Evolutionary conservation across 2,329 filamentous ascomycete species (phyloP).

Genomic region (Bipolaris oryzae): DNA sequence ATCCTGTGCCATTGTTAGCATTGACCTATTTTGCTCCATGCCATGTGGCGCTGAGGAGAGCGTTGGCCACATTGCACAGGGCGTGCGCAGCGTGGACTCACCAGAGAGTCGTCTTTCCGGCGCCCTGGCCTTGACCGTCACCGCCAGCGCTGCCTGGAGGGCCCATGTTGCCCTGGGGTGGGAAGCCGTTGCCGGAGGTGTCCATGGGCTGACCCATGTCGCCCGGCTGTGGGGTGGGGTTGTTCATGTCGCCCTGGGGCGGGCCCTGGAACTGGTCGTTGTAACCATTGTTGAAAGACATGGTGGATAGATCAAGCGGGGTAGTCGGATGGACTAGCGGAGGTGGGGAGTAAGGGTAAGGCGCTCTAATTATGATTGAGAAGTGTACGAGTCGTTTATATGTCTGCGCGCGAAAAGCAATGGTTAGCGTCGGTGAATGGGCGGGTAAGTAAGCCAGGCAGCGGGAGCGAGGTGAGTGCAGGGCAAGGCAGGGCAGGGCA

Average conservation of each 20-base stretch:
- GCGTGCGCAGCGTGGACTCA: slow-evolving; percentile 39
- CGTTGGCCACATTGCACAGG: background rate
- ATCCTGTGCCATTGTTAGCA: slow-evolving; percentile 68
- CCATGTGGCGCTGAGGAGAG: background rate
- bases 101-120: slow-evolving; percentile 61
- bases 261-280: slow-evolving; percentile 64
- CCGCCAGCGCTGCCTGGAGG: slow-evolving; percentile 47
- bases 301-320: slow-evolving; percentile 49
- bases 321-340: slow-evolving; percentile 21
- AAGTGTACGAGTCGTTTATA: slow-evolving; percentile 29
- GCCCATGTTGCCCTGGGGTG: slow-evolving; percentile 55
- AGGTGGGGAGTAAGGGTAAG: slow-evolving; percentile 28
- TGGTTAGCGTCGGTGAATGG: slow-evolving; percentile 37
- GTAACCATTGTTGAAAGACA: slow-evolving; percentile 72
- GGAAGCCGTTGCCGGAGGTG: slow-evolving; percentile 57
- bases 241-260: slow-evolving; percentile 58
- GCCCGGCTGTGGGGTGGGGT: slow-evolving; percentile 53
- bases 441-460: slow-evolving; percentile 19
- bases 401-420: slow-evolving; percentile 29
- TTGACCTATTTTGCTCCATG: background rate
- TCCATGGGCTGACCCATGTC: slow-evolving; percentile 65
- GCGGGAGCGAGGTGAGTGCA: slow-evolving; percentile 14
- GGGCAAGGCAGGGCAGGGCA: background rate
- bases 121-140: slow-evolving; percentile 49
- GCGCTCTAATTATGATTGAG: slow-evolving; percentile 41